phyloP scores from a whole-genome alignment of 2,329 filamentous ascomycete species.

The Clarireedia monteithiana region DNA sequence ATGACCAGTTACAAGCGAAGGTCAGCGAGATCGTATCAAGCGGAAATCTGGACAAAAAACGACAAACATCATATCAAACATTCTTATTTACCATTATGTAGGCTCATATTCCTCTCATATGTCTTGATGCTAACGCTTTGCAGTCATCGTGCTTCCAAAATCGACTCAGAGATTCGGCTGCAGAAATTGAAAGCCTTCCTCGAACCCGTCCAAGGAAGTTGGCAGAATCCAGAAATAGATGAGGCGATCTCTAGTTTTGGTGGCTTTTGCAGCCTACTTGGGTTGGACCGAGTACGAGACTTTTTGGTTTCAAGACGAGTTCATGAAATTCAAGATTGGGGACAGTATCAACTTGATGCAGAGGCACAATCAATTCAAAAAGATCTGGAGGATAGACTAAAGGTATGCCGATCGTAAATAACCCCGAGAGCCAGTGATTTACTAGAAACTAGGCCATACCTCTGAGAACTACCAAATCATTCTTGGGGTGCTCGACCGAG shows the following conservation, averaged over 20 bases:
- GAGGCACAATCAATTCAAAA: constrained; percentile 74
- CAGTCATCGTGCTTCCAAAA: constrained; percentile 70
- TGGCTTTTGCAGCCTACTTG: constrained; percentile 73
- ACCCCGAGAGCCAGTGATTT: background rate
- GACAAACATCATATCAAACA: constrained; percentile 77
- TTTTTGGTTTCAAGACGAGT: constrained; percentile 71
- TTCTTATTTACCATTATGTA: constrained; percentile 90
- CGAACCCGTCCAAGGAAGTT: constrained; percentile 71
- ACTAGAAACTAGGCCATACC: constrained; percentile 49
- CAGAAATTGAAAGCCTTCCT: constrained; percentile 70
- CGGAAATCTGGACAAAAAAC: constrained; percentile 69
- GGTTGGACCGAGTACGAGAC: constrained; percentile 69
- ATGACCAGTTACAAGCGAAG: constrained; percentile 76
- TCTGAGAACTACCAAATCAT: constrained; percentile 79
- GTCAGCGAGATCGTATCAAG: constrained; percentile 73
- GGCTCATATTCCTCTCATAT: constrained; percentile 21
- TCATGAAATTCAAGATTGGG: constrained; percentile 76
- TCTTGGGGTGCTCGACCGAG: constrained; percentile 88
- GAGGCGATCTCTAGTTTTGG: constrained; percentile 65
- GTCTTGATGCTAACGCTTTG: background rate
- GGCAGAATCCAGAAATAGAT: constrained; percentile 65
- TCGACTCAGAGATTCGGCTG: constrained; percentile 65
- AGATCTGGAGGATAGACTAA: constrained; percentile 68
- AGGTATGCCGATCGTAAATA: constrained; percentile 35
- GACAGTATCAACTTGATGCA: constrained; percentile 63